phyloP scores from a whole-genome alignment of 805 yeast genomes.

The Starmerella geochares region DNA sequence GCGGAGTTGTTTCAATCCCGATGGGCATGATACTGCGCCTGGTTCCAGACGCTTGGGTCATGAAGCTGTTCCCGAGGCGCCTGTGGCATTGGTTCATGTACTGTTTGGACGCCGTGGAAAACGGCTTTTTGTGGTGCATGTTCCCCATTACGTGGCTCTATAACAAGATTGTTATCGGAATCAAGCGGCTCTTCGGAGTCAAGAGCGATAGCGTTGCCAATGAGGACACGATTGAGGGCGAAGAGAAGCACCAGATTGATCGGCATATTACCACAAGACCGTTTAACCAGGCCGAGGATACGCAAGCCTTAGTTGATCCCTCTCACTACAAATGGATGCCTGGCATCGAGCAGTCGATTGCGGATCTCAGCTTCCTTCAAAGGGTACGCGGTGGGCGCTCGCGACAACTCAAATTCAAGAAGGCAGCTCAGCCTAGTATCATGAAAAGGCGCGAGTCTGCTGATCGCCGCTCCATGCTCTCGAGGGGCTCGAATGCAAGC shows the following conservation, averaged over 20 bases:
- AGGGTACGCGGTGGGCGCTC: slow-evolving; percentile 36
- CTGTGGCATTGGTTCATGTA: slow-evolving; percentile 35
- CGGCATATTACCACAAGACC: slow-evolving; percentile 6
- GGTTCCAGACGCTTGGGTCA: slow-evolving; percentile 71
- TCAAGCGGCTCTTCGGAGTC: slow-evolving; percentile 20
- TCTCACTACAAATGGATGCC: slow-evolving; percentile 33
- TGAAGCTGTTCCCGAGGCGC: slow-evolving; percentile 52
- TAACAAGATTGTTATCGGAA: slow-evolving; percentile 1
- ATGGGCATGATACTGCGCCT: slow-evolving; percentile 66
- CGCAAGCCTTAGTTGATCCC: neutral
- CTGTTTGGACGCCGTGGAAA: slow-evolving; percentile 17
- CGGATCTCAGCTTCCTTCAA: slow-evolving; percentile 31
- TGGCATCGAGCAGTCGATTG: slow-evolving; percentile 35
- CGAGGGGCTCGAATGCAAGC: slow-evolving; percentile 16
- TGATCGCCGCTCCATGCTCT: slow-evolving; percentile 14
- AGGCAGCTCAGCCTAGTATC: neutral
- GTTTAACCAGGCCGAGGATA: slow-evolving; percentile 1
- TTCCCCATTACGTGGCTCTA: slow-evolving; percentile 22
- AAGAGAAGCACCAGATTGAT: slow-evolving; percentile 12
- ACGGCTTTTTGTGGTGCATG: slow-evolving; percentile 26
- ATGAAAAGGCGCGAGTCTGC: slow-evolving; percentile 10
- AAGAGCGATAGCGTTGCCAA: slow-evolving; percentile 18
- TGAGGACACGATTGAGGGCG: slow-evolving; percentile 21
- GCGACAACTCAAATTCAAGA: slow-evolving; percentile 17
- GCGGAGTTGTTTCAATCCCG: slow-evolving; percentile 76